These are phyloP conservation scores for Apophysomyces sp. DNA, from an alignment of 371 early-diverging fungal species.

Conservation along the genomic window DNA sequence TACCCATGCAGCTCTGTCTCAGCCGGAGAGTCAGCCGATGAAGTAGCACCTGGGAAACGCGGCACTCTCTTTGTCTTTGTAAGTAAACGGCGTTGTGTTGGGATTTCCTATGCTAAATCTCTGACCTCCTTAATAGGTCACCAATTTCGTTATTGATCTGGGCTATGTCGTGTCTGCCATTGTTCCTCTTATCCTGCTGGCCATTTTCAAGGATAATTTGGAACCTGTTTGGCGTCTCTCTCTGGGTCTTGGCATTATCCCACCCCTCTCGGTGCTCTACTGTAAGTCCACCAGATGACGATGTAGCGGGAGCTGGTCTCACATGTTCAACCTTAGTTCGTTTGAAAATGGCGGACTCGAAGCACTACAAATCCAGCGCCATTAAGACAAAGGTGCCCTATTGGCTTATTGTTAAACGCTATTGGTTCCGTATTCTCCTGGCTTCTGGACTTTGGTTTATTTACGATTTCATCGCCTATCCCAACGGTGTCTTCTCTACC, in stretches of 20 bases:
- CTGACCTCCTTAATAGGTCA: conserved; percentile 22
- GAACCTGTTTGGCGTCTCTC: conserved; percentile 58
- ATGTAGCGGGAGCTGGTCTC: neutral
- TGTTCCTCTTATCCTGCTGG: conserved; percentile 49
- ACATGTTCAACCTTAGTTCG: conserved; percentile 33
- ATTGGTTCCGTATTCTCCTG: conserved; percentile 60
- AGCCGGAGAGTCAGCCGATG: conserved; percentile 62
- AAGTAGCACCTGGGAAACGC: conserved; percentile 50
- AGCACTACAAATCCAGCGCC: conserved; percentile 45
- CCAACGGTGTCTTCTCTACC: conserved; percentile 54
- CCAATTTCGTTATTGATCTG: conserved; percentile 56
- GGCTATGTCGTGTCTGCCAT: conserved; percentile 63
- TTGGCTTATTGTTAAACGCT: conserved; percentile 52
- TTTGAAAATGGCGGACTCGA: conserved; percentile 56
- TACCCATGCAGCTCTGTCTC: conserved; percentile 62
- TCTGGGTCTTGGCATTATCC: conserved; percentile 56
- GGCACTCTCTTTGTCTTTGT: conserved; percentile 56
- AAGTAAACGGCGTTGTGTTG: conserved; percentile 8
- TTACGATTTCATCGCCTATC: conserved; percentile 64
- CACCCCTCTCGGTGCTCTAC: conserved; percentile 59
- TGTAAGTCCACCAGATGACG: conserved; percentile 26
- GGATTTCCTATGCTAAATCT: too few species aligned
- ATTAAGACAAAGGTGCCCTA: conserved; percentile 60
- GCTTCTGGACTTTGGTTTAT: conserved; percentile 65
- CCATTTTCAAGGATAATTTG: conserved; percentile 47